phyloP scores from a whole-genome alignment of 2,329 filamentous ascomycete genomes.

The Trichoderma asperellum region DNA sequence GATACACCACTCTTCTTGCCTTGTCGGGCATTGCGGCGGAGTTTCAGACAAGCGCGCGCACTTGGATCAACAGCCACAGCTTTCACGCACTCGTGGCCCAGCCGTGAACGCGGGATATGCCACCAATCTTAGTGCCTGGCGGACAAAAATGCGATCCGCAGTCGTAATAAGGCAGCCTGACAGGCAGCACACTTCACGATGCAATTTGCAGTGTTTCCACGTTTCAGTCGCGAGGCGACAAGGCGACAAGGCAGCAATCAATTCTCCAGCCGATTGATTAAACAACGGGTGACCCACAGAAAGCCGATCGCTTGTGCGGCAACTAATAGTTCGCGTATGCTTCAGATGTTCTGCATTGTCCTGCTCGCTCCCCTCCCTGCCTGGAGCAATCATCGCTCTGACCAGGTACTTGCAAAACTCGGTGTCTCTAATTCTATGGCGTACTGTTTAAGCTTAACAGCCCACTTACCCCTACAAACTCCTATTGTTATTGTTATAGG shows the following conservation, averaged over 20 bases:
- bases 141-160: neutral
- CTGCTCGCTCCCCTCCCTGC: neutral
- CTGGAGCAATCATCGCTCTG: neutral
- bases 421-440: neutral
- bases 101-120: neutral
- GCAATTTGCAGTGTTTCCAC: neutral
- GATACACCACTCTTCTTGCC: neutral
- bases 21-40: conserved; percentile 12
- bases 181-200: conserved; percentile 3
- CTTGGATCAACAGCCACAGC: neutral
- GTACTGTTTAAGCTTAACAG: conserved; percentile 14
- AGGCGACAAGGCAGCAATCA: neutral
- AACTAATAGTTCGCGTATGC: neutral
- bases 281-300: neutral
- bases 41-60: neutral
- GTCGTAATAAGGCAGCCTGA: neutral
- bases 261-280: neutral
- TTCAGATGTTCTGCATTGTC: neutral
- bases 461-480: neutral
- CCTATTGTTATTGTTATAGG: neutral
- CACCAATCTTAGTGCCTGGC: neutral
- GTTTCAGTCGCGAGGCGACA: neutral
- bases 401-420: neutral
- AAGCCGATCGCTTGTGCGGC: neutral
- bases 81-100: neutral